Evolutionary conservation across 352 stramenopile genomes (phyloP), one percentile per base, ranked within the genome.

Genomic region (Labyrinthula sp.): DNA sequence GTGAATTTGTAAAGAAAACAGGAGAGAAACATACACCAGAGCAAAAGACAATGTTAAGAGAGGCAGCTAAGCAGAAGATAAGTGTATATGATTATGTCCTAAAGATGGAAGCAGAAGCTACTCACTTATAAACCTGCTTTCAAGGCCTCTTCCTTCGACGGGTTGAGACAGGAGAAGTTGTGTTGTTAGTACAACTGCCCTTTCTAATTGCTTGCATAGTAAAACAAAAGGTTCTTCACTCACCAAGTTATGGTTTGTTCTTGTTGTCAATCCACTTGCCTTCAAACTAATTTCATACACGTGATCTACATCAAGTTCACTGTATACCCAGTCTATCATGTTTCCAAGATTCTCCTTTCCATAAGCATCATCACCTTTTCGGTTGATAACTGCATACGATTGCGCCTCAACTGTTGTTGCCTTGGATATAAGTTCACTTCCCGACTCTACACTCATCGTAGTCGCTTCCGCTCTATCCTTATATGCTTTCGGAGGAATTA

Each of bases 321-420:
- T 52, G 20, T 52, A 33, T 12, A 35, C 30, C 4, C 30, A 52
- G 35, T 52, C 43, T 20, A 52, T 52, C 1, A 52, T n/a, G 24
- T 52, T 31, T 15, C 43, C 43, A 4, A 45, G 43, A 35, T 52
- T 52, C 34, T 52, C 43, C 2, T 31, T 17, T 25, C 43, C 15
- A 14, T 45, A 52, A 2, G 28, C 23, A 14, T 3, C 10, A 2
- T 52, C 43, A n/a, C 43, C 31, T 24, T 23, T 8, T n/a, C 34
- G 9, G 43, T 25, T 31, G 40, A 52, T 17, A 26, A 24, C 2
- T 31, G 28, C 7, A 31, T 35, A 25, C 43, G 31, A 7, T 31
- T 52, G 30, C 23, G 43, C 21, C 43, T 35, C 34, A 52, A 26
- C 21, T 50, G 43, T 12, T n/a, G n/a, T n/a, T n/a, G n/a, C n/a